These are phyloP conservation scores for Basidiobolus meristosporus DNA, from an alignment of 371 early-diverging fungal genomes.

Conservation along the genomic window DNA sequence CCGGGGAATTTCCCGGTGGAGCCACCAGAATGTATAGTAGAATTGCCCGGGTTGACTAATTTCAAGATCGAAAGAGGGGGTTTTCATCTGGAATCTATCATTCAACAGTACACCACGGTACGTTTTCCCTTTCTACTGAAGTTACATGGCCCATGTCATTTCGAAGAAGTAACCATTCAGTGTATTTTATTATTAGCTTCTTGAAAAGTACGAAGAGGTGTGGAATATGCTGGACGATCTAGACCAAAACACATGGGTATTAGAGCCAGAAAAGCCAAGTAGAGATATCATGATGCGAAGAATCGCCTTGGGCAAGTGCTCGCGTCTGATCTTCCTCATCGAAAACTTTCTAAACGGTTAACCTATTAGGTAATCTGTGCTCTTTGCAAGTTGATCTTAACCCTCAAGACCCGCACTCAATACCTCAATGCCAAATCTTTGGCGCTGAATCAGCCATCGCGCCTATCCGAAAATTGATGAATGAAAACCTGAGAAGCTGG, in stretches of 20 bases:
- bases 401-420: constrained; percentile 7
- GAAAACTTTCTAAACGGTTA: too few relatives aligned
- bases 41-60: neutral
- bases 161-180: too few relatives aligned
- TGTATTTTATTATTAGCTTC: constrained; percentile 1
- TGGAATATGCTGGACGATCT: constrained; percentile 19
- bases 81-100: neutral
- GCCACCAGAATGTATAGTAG: neutral
- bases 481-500: constrained; percentile 3
- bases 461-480: constrained; percentile 8
- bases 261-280: constrained; percentile 18
- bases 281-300: constrained; percentile 14
- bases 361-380: constrained; percentile 16
- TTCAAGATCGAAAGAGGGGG: neutral
- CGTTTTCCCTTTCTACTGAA: neutral
- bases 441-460: constrained; percentile 13
- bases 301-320: constrained; percentile 4
- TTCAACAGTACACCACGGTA: neutral
- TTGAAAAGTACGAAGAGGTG: constrained; percentile 8
- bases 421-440: constrained; percentile 13
- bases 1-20: neutral
- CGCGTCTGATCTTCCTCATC: too few relatives aligned
- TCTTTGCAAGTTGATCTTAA: constrained; percentile 16
- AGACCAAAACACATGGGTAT: constrained; percentile 13
- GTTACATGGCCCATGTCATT: too few relatives aligned